These are phyloP conservation scores for Venturia effusa DNA, from an alignment of 2,329 filamentous ascomycete species.

Conservation along the genomic window DNA sequence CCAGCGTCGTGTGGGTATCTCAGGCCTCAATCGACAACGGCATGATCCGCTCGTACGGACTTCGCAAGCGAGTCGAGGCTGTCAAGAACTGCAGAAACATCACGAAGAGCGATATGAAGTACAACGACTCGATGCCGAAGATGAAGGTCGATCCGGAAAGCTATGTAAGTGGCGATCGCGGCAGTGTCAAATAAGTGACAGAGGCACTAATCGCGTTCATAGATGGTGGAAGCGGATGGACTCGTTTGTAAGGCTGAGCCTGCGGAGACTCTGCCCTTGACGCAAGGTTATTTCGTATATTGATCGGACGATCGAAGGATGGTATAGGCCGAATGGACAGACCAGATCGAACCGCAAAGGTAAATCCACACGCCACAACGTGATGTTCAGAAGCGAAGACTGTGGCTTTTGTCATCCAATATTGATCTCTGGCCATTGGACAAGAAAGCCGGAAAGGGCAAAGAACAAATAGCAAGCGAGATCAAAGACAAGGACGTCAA, in stretches of 20 bases:
- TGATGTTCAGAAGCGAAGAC: too few relatives aligned
- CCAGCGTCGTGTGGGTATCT: conserved; percentile 76
- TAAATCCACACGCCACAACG: too few relatives aligned
- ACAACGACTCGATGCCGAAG: conserved; percentile 69
- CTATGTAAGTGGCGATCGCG: conserved; percentile 44
- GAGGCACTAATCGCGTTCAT: conserved; percentile 14
- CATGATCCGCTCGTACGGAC: conserved; percentile 56
- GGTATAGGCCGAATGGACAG: background rate
- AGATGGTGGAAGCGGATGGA: conserved; percentile 73
- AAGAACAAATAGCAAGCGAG: too few relatives aligned
- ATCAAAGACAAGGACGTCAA: background rate
- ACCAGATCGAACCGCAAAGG: too few relatives aligned
- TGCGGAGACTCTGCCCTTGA: conserved; percentile 58
- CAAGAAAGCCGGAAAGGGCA: too few relatives aligned
- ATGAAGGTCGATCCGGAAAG: conserved; percentile 90
- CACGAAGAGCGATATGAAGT: conserved; percentile 82
- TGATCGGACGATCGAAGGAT: conserved; percentile 24
- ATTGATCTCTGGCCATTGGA: too few relatives aligned
- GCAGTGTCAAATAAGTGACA: background rate
- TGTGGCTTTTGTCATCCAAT: too few relatives aligned
- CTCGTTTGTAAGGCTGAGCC: conserved; percentile 63
- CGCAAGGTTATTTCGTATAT: conserved; percentile 69
- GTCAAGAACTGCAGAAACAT: conserved; percentile 67
- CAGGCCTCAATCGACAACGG: conserved; percentile 58
- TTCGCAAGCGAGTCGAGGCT: conserved; percentile 70